These are phyloP conservation scores for Allium cepa DNA, from an alignment of 106 monocot genomes.

Conservation along the genomic window DNA sequence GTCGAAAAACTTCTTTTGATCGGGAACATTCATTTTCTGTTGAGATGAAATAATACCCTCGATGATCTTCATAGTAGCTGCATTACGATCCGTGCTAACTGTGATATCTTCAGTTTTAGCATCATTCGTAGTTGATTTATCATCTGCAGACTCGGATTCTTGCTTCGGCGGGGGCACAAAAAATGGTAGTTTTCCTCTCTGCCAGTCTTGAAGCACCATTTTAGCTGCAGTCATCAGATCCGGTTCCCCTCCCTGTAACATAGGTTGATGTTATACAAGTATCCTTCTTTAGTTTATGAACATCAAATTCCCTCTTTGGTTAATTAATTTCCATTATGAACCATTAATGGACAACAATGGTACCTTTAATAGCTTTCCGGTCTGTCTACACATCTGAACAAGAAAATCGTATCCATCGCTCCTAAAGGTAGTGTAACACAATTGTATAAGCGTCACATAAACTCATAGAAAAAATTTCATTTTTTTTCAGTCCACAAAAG, in stretches of 20 bases:
- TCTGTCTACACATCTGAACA: conserved; percentile 22
- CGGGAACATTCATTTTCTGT: conserved; percentile 39
- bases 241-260: conserved; percentile 48
- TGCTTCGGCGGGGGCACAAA: conserved; percentile 51
- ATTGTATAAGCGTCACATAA: no score
- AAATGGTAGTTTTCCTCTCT: conserved; percentile 65
- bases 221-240: conserved; percentile 53
- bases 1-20: conserved; percentile 30
- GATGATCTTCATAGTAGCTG: conserved; percentile 37
- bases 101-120: conserved; percentile 15
- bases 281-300: not conserved
- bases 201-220: conserved; percentile 69
- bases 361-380: conserved; percentile 38
- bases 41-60: conserved; percentile 42
- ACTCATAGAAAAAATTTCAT: no score
- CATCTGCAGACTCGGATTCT: conserved; percentile 2
- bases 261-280: not conserved
- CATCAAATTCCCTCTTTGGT: not conserved
- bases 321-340: not conserved
- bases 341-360: not conserved
- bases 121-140: not conserved
- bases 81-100: conserved; percentile 15
- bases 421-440: conserved; percentile 12
- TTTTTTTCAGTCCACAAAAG: no score
- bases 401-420: conserved; percentile 28